Evolutionary conservation across 305 asterid species (phyloP), one percentile per base, ranked within the genome.

Genomic region (Ilex paraguariensis): DNA sequence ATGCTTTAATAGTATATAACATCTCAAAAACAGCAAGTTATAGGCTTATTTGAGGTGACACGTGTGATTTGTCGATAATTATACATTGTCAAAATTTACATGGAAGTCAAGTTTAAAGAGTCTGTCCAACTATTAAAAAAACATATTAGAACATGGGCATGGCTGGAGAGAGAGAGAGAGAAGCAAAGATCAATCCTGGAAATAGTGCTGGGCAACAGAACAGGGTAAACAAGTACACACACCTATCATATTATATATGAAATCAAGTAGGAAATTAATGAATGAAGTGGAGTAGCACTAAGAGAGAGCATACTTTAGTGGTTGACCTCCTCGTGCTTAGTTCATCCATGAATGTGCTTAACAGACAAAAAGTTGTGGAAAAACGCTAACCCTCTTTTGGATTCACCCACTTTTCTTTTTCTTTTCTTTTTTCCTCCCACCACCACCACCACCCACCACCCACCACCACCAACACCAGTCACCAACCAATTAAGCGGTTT

Each of bases 301-400:
- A 56, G 40, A 61, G 54, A 28, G 64, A 17, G 62, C 55, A 59
- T 55, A 66, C 56, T 63, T 57, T 68, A 72, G 81, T 72, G 77
- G 77, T 72, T 76, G 81, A 76, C 77, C 74, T 65, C 77, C 74
- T 65, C 60, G 65, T 68, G 77, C 67, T 65, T 68, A 71, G 54
- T 66, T 61, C 62, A 75, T 53, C 72, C 71, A 72, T 65, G 66
- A 72, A 65, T 72, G 68, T 68, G 65, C 52, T 58, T 65, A 65
- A 68, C 72, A 57, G 60, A 56, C 60, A 50, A 65, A 4, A 64
- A 39, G 56, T 65, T 46, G 36, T 14, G 54, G 55, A 49, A 39
- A 17, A 57, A 17, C 31, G 44, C 62, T 40, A 51, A 33, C 66
- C 54, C 55, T 31, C 48, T 55, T 55, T 57, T 46, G 49, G 58